Base-by-base conservation (phyloP, 768 basidiomycete genomes). In the Termitomyces eurrhizus region DNA sequence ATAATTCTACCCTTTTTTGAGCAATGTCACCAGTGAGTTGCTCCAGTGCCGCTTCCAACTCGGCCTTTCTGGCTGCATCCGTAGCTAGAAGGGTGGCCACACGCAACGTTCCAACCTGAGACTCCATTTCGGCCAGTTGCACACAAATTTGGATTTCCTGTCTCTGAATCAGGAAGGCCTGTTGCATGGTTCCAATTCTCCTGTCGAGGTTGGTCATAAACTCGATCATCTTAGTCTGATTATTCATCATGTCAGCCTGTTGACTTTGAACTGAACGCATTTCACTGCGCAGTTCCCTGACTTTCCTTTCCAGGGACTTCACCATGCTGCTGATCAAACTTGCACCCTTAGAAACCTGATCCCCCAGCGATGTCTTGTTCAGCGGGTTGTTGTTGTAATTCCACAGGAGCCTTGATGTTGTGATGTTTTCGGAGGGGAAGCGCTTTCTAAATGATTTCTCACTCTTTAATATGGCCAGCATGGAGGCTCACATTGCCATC, bases 201-300 rank as follows among this genome's bases (percentile, higher is more conserved):
- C 1, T 1, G 7, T 44, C 14, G 7, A 21, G n/a, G 18, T 8
- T n/a, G 3, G 11, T 36, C 18, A 44, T n/a, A 21, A 18, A 44
- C 36, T 36, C 36, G 0, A 36, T 2, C 4, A 44, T 44, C 6
- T 7, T n/a, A 18, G 4, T 8, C n/a, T 21, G 42, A 8, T 8
- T 16, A 6, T 1, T 2, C 0, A 18, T 6, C n/a, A 14, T 6
- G 2, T 7, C 7, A 2, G 1, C n/a, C n/a, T 21, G 42, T 2
- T 8, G 16, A 3, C 7, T 14, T n/a, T 44, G 18, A 0, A 44
- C 1, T n/a, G 18, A 44, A 5, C 16, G 4, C 42, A 44, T n/a
- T 12, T 48, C 12, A 1, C 24, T 4, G 0, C 14, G 11, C 11
- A 48, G 5, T 2, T 48, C 13, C 1, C 8, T 0, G 5, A 48